These are phyloP conservation scores for Elaeis guineensis DNA, from an alignment of 176 grass and related monocot genomes.

Conservation along the genomic window DNA sequence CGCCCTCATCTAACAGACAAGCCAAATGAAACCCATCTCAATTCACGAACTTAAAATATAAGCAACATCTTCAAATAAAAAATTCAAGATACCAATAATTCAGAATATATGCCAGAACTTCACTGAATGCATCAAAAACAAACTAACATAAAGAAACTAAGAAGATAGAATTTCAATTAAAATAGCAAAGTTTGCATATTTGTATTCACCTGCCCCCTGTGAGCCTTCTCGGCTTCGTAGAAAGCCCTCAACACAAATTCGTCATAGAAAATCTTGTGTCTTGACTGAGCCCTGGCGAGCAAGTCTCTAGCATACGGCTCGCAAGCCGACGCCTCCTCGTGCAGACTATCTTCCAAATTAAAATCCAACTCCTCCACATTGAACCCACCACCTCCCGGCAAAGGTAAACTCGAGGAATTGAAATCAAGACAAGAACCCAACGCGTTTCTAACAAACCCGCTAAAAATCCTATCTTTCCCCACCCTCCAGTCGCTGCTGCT, in stretches of 20 bases:
- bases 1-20: slow-evolving; percentile 46
- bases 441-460: slow-evolving; percentile 60
- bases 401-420: slow-evolving; percentile 25
- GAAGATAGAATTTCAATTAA: no score
- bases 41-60: no score
- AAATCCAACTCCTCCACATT: slow-evolving; percentile 32
- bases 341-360: slow-evolving; percentile 34
- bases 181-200: not conserved
- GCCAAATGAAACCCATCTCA: not conserved
- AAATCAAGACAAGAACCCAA: slow-evolving; percentile 74
- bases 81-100: no score
- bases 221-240: slow-evolving; percentile 59
- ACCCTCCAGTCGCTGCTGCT: slow-evolving; percentile 12
- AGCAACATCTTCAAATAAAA: no score
- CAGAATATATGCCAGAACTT: no score
- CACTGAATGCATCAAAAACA: no score
- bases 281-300: slow-evolving; percentile 43
- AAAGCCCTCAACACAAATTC: slow-evolving; percentile 86
- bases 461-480: slow-evolving; percentile 50
- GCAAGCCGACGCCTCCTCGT: slow-evolving; percentile 24
- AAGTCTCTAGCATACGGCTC: slow-evolving; percentile 42
- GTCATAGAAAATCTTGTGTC: slow-evolving; percentile 73
- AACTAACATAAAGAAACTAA: no score
- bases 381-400: slow-evolving; percentile 14
- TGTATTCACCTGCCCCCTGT: slow-evolving; percentile 57